Evolutionary conservation across 2,329 filamentous ascomycete genomes (phyloP).

Genomic region (Colletotrichum magnum): DNA sequence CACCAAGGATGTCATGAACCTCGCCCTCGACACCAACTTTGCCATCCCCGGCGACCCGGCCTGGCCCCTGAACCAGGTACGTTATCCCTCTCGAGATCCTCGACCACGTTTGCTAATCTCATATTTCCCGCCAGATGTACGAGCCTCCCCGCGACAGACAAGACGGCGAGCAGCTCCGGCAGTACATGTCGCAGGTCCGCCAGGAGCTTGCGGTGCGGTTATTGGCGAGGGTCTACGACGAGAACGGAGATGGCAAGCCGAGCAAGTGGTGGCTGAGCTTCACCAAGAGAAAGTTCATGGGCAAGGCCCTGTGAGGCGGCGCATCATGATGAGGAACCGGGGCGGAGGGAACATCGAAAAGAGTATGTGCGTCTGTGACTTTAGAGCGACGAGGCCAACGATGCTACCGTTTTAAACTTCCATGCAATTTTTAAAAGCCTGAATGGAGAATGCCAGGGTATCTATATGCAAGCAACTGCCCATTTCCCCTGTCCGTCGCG

Average conservation of each 20-base stretch:
- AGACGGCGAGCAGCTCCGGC: conserved; percentile 88
- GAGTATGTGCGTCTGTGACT: conserved; percentile 23
- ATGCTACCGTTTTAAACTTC: conserved; percentile 33
- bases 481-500: not conserved
- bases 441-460: conserved; percentile 30
- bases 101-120: not conserved
- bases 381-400: conserved; percentile 34
- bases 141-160: conserved; percentile 89
- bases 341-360: not conserved
- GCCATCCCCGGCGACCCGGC: conserved; percentile 92
- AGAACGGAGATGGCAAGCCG: conserved; percentile 77
- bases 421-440: conserved; percentile 10
- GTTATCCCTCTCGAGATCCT: conserved; percentile 39
- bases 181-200: conserved; percentile 92
- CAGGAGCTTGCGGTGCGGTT: conserved; percentile 90
- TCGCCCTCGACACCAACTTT: conserved; percentile 93
- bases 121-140: conserved; percentile 74
- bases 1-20: conserved; percentile 85
- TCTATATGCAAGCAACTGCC: conserved; percentile 28
- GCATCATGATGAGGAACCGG: not conserved
- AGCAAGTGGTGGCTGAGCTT: conserved; percentile 99
- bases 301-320: conserved; percentile 79
- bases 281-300: conserved; percentile 99
- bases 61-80: conserved; percentile 91
- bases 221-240: conserved; percentile 88